Evolutionary conservation across 768 basidiomycete species (phyloP), one percentile per base, ranked within the genome.

Genomic region (Tephrocybe sp.): DNA sequence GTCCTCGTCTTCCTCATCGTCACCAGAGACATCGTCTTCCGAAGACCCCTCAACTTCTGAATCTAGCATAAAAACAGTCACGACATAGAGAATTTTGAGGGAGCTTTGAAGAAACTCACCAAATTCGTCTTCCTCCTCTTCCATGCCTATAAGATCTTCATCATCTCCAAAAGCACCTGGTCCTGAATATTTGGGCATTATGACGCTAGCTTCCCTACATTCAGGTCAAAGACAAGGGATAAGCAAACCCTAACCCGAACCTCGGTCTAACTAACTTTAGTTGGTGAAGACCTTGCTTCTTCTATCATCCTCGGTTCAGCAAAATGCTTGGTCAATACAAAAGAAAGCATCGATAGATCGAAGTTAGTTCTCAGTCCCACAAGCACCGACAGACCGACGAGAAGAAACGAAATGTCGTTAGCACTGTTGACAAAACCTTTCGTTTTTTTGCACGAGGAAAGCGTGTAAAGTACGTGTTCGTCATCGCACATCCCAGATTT

Each of bases 61-160:
- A 19, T 4, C 12, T 17, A 23, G 20, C 20, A 23, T 13, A 22
- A 36, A 26, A 14, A 2, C 5, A 19, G n/a, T n/a, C n/a, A n/a
- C 17, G 23, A 39, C 17, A 43, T 36, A 22, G 34, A 16, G n/a
- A n/a, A n/a, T 16, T 23, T 11, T 30, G 22, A 20, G 34, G 12
- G 13, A 14, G 14, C 30, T n/a, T n/a, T 14, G 22, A 17, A 23
- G 19, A 30, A 9, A 31, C 30, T 26, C 19, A 61, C 62, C 56
- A 46, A 54, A 56, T 13, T 47, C 57, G 16, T 59, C 62, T 26
- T 62, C 60, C 19, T 55, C 57, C 34, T 60, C 57, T 2, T 60
- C 56, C 51, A 57, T 50, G 30, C 52, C 36, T 20, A 60, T 45
- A 6, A 55, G 49, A n/a, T 60, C 59, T 20, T 60, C 59, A 19